A percentile compares a stretch with the other conserved stretches of the same genome.
phyloP scores from a whole-genome alignment of 257 asterid genomes.

The Agastache rugosa region DNA sequence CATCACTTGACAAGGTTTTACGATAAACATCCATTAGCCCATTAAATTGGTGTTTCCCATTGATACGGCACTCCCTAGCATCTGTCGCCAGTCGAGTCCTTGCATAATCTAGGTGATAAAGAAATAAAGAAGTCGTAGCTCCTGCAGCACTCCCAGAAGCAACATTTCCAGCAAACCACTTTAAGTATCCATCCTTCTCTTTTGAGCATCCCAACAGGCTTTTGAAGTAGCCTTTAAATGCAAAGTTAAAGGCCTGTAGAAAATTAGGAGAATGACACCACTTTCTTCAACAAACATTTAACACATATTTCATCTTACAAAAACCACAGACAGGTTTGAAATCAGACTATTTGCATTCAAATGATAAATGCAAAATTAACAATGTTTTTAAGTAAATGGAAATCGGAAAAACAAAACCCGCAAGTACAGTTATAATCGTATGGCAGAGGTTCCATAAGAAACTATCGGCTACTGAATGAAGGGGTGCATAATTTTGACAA shows the following conservation, averaged over 20 bases:
- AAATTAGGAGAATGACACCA: constrained; percentile 17
- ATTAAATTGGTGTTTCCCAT: constrained; percentile 53
- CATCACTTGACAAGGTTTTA: constrained; percentile 81
- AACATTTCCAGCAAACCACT: constrained; percentile 96
- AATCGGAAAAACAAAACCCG: neutral
- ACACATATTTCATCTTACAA: neutral
- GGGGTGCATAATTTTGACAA: neutral
- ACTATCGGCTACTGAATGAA: neutral
- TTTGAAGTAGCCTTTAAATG: constrained; percentile 92
- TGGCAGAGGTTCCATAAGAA: neutral
- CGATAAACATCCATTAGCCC: constrained; percentile 78
- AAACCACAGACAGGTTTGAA: neutral
- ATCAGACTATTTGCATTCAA: neutral
- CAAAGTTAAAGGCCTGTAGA: constrained; percentile 89
- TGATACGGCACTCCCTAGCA: constrained; percentile 44
- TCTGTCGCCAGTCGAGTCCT: constrained; percentile 67
- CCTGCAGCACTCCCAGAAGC: constrained; percentile 99
- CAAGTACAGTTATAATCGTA: neutral
- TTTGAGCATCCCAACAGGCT: constrained; percentile 71
- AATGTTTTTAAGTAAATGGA: neutral
- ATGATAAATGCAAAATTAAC: neutral
- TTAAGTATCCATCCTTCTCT: constrained; percentile 83
- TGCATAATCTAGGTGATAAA: constrained; percentile 70
- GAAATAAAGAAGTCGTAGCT: constrained; percentile 83
- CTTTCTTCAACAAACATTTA: neutral